Evolutionary conservation across 495 filamentous ascomycete species (phyloP).

Genomic region (Delitschia confertaspora): DNA sequence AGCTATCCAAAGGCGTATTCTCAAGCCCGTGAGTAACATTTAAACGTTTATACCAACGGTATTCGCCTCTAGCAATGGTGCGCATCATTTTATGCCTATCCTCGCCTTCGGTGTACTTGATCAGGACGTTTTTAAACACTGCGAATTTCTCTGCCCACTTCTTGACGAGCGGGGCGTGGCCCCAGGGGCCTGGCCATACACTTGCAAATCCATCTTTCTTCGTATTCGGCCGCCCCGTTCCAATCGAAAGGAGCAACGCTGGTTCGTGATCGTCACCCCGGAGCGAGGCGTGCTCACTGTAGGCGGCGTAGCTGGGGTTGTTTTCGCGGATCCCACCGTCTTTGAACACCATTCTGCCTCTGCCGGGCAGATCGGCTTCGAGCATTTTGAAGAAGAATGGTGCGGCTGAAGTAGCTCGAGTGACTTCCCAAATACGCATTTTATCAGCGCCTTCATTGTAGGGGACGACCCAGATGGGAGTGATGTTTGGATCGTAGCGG

Average conservation of each 20-base stretch:
- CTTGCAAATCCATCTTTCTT: conserved; percentile 35
- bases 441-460: conserved; percentile 39
- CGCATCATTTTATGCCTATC: conserved; percentile 36
- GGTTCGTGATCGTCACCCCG: conserved; percentile 31
- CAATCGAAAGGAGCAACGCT: conserved; percentile 33
- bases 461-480: conserved; percentile 34
- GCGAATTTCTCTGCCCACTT: conserved; percentile 38
- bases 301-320: conserved; percentile 36
- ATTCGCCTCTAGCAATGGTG: conserved; percentile 31
- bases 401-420: conserved; percentile 46
- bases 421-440: conserved; percentile 43
- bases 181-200: conserved; percentile 36
- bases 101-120: conserved; percentile 41
- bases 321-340: conserved; percentile 40
- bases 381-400: conserved; percentile 44
- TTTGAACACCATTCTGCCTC: conserved; percentile 32
- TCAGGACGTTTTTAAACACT: conserved; percentile 37
- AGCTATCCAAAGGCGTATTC: conserved; percentile 35
- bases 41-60: conserved; percentile 38
- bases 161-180: conserved; percentile 26
- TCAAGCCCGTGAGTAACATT: conserved; percentile 35
- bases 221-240: conserved; percentile 35
- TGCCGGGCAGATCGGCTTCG: conserved; percentile 27
- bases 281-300: conserved; percentile 34
- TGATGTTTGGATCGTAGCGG: conserved; percentile 30